Evolutionary conservation across 2,329 filamentous ascomycete species (phyloP).

Genomic region (Phoma sp.): DNA sequence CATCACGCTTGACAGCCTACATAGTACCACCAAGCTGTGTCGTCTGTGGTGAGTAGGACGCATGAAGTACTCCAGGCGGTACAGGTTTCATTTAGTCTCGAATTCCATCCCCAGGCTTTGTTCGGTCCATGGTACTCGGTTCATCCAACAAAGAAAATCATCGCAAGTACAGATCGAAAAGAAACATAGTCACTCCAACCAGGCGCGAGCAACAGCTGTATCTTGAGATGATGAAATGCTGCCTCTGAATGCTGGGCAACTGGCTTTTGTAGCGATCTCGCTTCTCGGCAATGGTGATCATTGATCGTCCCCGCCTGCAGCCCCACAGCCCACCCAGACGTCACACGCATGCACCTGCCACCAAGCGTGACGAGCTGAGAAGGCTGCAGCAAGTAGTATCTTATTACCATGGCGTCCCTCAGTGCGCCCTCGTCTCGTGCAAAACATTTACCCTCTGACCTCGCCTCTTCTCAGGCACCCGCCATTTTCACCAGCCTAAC

Average conservation of each 20-base stretch:
- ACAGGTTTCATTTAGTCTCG: not conserved
- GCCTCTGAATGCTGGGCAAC: not conserved
- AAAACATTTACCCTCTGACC: slow-evolving; percentile 46
- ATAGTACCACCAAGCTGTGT: too few relatives aligned
- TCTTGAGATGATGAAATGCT: not conserved
- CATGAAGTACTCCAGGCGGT: slow-evolving; percentile 4
- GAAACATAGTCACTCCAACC: not conserved
- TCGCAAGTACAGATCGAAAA: not conserved
- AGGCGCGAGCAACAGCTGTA: not conserved
- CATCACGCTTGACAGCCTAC: not conserved
- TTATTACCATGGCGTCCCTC: slow-evolving; percentile 23
- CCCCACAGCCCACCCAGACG: slow-evolving; percentile 22
- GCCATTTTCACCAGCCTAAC: slow-evolving; percentile 17
- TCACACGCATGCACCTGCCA: slow-evolving; percentile 22
- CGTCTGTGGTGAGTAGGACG: not conserved
- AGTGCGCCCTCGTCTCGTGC: slow-evolving; percentile 39
- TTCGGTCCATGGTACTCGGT: not conserved
- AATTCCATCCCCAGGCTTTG: not conserved
- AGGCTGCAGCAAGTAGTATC: slow-evolving; percentile 29
- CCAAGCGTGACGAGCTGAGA: slow-evolving; percentile 20
- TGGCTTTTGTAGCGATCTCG: slow-evolving; percentile 12
- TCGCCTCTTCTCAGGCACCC: slow-evolving; percentile 32
- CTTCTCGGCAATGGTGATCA: slow-evolving; percentile 19
- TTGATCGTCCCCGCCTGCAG: slow-evolving; percentile 17
- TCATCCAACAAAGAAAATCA: not conserved